phyloP scores from a whole-genome alignment of 768 basidiomycete species.

The Lentinula raphanica region DNA sequence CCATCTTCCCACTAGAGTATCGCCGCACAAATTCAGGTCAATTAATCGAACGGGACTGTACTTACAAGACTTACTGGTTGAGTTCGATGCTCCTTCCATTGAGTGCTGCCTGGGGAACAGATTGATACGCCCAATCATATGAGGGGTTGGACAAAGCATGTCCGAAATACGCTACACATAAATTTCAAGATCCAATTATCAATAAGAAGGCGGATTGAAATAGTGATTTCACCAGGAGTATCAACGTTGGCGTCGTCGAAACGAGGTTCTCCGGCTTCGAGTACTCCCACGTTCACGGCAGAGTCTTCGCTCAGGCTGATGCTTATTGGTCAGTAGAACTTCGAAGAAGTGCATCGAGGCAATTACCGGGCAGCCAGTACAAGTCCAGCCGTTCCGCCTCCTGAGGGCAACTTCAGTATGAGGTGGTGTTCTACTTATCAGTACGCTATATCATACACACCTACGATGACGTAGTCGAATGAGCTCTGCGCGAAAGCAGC shows the following conservation, averaged over 20 bases:
- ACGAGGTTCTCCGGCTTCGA: constrained; percentile 15
- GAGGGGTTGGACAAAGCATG: constrained; percentile 10
- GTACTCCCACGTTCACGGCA: constrained; percentile 14
- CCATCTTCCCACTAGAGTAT: constrained; percentile 15
- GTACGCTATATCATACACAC: background rate
- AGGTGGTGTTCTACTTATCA: background rate
- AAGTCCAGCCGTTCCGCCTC: constrained; percentile 16
- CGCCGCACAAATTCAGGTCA: background rate
- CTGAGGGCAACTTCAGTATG: background rate
- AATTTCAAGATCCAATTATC: no score
- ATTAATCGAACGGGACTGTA: background rate
- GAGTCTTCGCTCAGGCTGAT: constrained; percentile 5
- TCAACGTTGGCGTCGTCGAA: constrained; percentile 14
- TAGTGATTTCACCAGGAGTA: no score
- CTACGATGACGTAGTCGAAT: background rate
- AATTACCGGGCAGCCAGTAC: constrained; percentile 9
- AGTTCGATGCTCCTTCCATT: background rate
- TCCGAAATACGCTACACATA: constrained; percentile 8
- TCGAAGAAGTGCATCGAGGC: background rate
- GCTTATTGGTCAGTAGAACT: background rate
- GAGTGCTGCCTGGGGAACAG: constrained; percentile 10
- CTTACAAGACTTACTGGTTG: background rate
- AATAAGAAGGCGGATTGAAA: no score
- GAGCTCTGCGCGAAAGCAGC: background rate
- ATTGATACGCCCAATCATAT: constrained; percentile 15